These are phyloP conservation scores for Escallonia herrerae DNA, from an alignment of 129 eudicot species.

Conservation along the genomic window DNA sequence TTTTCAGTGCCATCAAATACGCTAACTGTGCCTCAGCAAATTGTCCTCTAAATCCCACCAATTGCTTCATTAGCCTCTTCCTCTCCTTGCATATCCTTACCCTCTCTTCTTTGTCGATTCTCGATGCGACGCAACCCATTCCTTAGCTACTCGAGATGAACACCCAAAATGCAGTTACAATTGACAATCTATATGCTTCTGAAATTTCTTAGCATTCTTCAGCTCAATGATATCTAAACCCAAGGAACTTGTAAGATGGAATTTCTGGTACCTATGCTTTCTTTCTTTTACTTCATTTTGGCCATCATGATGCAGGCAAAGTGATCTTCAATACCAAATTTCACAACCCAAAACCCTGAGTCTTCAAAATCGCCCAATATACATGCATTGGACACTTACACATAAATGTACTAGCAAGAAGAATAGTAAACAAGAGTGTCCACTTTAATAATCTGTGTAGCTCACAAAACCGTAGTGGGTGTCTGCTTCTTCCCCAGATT, in stretches of 20 bases:
- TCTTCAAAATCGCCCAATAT: background rate
- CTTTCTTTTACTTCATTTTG: background rate
- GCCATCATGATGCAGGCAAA: no score
- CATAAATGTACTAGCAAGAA: background rate
- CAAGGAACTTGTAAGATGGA: background rate
- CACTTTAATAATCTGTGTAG: slow-evolving; percentile 3
- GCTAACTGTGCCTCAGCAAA: slow-evolving; percentile 51
- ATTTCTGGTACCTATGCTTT: background rate
- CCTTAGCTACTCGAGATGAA: background rate
- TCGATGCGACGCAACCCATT: slow-evolving; percentile 61
- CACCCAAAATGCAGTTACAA: no score
- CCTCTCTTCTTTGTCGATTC: slow-evolving; percentile 51
- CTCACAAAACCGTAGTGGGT: background rate
- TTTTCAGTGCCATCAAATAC: slow-evolving; percentile 49
- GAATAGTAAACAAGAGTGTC: slow-evolving; percentile 1
- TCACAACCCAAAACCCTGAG: slow-evolving; percentile 7
- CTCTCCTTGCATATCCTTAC: slow-evolving; percentile 54
- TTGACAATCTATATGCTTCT: no score
- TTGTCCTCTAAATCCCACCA: slow-evolving; percentile 36
- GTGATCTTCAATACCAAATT: background rate
- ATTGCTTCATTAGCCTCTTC: slow-evolving; percentile 45
- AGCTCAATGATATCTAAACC: no score
- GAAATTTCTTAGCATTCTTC: no score
- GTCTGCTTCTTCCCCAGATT: background rate
- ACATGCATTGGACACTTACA: slow-evolving; percentile 7